phyloP scores from a whole-genome alignment of 805 yeast genomes.

The Candida oleophila region DNA sequence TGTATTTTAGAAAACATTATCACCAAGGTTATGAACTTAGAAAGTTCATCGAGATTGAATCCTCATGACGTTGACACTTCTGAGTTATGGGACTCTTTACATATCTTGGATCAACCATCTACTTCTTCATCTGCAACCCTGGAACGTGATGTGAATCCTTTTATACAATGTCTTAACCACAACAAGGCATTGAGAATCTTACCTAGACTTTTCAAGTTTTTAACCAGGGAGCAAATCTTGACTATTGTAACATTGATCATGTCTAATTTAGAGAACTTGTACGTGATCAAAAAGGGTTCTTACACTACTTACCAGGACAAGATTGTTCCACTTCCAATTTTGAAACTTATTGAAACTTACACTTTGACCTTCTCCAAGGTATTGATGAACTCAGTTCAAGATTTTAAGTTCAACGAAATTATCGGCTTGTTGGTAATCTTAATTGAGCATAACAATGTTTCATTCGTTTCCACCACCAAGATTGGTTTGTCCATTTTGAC shows the following conservation, averaged over 20 bases:
- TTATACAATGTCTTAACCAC: conserved; percentile 76
- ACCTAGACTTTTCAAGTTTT: conserved; percentile 83
- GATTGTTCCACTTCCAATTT: conserved; percentile 52
- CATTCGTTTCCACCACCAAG: conserved; percentile 67
- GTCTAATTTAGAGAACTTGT: conserved; percentile 75
- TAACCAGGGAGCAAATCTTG: conserved; percentile 71
- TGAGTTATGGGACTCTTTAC: conserved; percentile 74
- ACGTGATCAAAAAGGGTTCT: conserved; percentile 76
- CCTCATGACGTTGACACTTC: conserved; percentile 31
- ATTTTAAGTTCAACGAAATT: conserved; percentile 75
- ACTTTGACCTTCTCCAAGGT: conserved; percentile 80
- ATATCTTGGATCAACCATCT: conserved; percentile 61
- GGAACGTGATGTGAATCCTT: conserved; percentile 62
- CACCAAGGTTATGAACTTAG: conserved; percentile 73
- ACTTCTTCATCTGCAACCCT: conserved; percentile 44
- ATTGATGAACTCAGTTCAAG: conserved; percentile 79
- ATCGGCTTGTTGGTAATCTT: conserved; percentile 71
- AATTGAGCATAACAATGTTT: conserved; percentile 67
- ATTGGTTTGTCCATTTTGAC: conserved; percentile 86
- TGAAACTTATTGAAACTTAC: conserved; percentile 70
- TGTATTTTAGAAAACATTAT: conserved; percentile 76
- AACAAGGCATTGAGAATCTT: conserved; percentile 87
- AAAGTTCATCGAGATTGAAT: conserved; percentile 51
- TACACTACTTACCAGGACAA: conserved; percentile 59
- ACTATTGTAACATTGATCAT: conserved; percentile 76